phyloP scores from a whole-genome alignment of 2,329 filamentous ascomycete genomes.

The Nemania serpens region DNA sequence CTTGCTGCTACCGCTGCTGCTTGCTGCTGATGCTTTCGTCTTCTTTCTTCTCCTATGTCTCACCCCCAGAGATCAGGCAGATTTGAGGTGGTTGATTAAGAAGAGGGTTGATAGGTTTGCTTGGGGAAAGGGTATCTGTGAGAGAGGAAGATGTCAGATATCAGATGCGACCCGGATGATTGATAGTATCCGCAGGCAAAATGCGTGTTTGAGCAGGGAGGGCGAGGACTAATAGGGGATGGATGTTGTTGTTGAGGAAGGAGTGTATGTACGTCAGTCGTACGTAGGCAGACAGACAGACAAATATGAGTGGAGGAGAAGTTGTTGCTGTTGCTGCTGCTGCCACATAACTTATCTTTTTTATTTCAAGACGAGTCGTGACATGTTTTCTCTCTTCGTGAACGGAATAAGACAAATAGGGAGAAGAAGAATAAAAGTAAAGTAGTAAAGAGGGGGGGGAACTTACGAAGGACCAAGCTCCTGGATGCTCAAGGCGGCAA shows the following conservation, averaged over 20 bases:
- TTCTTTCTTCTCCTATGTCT: slow-evolving; percentile 19
- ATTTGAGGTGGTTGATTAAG: slow-evolving; percentile 31
- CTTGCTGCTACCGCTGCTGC: neutral
- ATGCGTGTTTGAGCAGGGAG: slow-evolving; percentile 7
- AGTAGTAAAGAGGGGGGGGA: neutral
- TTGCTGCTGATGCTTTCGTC: no score
- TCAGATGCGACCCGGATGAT: slow-evolving; percentile 3
- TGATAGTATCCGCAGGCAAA: neutral
- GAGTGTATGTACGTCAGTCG: neutral
- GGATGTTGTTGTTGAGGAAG: slow-evolving; percentile 4
- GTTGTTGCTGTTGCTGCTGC: neutral
- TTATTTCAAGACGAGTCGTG: neutral
- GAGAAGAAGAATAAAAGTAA: no score
- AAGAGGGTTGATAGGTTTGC: slow-evolving; percentile 66
- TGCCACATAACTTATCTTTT: neutral
- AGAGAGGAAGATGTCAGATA: slow-evolving; percentile 27
- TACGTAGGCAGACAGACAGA: slow-evolving; percentile 5
- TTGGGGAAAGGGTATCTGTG: slow-evolving; percentile 80
- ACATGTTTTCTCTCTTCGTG: neutral
- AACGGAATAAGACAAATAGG: neutral
- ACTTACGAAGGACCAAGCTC: slow-evolving; percentile 93
- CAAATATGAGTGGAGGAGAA: slow-evolving; percentile 13
- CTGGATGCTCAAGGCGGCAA: slow-evolving; percentile 90
- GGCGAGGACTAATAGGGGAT: neutral
- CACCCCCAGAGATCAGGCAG: slow-evolving; percentile 24